Conservation (phyloP, 2,329 filamentous ascomycete genomes). For the Didymella segeticola region DNA sequence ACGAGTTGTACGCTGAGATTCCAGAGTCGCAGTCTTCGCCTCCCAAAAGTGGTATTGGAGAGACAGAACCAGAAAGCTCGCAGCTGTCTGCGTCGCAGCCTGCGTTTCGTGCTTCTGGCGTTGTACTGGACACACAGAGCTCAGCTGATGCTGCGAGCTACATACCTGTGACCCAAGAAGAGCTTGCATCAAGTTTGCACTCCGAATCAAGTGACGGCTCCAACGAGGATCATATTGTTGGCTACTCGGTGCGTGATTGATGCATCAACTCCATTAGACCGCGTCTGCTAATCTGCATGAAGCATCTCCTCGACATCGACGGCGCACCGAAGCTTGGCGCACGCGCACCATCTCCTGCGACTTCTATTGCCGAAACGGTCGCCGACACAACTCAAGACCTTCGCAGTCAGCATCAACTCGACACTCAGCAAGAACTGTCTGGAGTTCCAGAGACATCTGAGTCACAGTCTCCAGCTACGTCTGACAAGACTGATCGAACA, state of each 20-base stretch:
- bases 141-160: conserved; percentile 33
- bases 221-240: conserved; percentile 8
- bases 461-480: neutral
- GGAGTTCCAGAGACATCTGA: conserved; percentile 16
- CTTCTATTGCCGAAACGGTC: conserved; percentile 39
- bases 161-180: conserved; percentile 31
- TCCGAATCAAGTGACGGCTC: conserved; percentile 10
- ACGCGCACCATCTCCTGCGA: conserved; percentile 23
- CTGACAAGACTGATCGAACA: neutral
- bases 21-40: conserved; percentile 8
- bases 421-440: conserved; percentile 7
- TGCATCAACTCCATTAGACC: neutral
- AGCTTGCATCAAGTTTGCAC: conserved; percentile 5
- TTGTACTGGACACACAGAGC: conserved; percentile 41
- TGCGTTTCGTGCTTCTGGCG: conserved; percentile 22
- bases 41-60: neutral
- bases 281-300: neutral
- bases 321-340: conserved; percentile 6
- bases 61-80: conserved; percentile 27
- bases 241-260: conserved; percentile 16
- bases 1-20: conserved; percentile 3
- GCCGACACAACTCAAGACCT: conserved; percentile 27
- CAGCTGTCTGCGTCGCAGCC: conserved; percentile 21
- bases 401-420: conserved; percentile 19
- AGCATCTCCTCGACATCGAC: conserved; percentile 21